Percentiles rank a stretch among this genome's conserved stretches.
phyloP scores from a whole-genome alignment of 352 stramenopile species.

The Vaucheria bursata region DNA sequence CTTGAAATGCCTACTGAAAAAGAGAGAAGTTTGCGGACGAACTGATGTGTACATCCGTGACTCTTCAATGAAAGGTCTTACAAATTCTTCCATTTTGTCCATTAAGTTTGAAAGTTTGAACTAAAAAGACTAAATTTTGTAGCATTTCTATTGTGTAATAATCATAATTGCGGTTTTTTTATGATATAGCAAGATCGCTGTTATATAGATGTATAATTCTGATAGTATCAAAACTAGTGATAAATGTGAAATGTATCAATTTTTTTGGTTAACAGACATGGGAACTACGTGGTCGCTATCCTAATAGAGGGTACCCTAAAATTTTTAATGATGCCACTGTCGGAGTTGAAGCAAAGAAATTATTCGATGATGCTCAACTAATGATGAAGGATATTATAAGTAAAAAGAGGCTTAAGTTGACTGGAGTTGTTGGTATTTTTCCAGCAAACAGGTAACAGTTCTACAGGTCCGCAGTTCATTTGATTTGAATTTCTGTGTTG shows the following conservation, averaged over 20 bases:
- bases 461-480: too few species aligned
- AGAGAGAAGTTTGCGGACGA: too few species aligned
- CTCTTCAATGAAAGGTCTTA: too few species aligned
- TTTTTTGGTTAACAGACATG: constrained; percentile 59
- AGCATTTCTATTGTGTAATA: too few species aligned
- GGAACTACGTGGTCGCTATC: constrained; percentile 90
- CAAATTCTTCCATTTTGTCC: too few species aligned
- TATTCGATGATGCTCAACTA: constrained; percentile 86
- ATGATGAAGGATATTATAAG: constrained; percentile 75
- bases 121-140: too few species aligned
- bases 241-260: not conserved
- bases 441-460: constrained; percentile 72
- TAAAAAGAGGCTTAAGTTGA: constrained; percentile 77
- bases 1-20: too few species aligned
- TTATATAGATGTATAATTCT: not conserved
- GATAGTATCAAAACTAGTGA: not conserved
- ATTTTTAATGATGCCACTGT: constrained; percentile 95
- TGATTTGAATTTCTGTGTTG: too few species aligned
- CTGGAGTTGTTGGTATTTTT: constrained; percentile 85
- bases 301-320: constrained; percentile 93
- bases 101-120: too few species aligned
- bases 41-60: too few species aligned
- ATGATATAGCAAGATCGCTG: too few species aligned
- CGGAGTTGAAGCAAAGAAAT: constrained; percentile 83
- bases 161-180: too few species aligned